Evolutionary conservation across 2,329 filamentous ascomycete genomes (phyloP).

Genomic region (Xylariales sp.): DNA sequence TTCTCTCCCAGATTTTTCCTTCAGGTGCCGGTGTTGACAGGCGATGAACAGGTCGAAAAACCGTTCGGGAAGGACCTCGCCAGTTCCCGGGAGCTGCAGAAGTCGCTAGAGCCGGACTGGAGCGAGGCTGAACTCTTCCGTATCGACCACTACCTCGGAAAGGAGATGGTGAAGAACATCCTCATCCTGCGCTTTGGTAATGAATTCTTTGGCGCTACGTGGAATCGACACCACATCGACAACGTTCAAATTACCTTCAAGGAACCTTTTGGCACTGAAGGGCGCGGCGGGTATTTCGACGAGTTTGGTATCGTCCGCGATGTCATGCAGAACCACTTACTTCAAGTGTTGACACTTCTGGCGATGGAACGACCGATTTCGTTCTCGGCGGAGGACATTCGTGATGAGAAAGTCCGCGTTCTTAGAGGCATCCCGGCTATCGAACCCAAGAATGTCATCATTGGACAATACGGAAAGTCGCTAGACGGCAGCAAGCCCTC

Average conservation of each 20-base stretch:
- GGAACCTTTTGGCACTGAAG: constrained; percentile 97
- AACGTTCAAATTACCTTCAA: constrained; percentile 99
- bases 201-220: constrained; percentile 96
- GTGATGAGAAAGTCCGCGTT: constrained; percentile 97
- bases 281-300: constrained; percentile 96
- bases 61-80: constrained; percentile 96
- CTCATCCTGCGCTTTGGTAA: constrained; percentile 97
- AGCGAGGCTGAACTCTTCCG: constrained; percentile 98
- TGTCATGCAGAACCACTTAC: constrained; percentile 99
- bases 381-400: constrained; percentile 96
- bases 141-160: constrained; percentile 98
- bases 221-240: constrained; percentile 99
- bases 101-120: constrained; percentile 95
- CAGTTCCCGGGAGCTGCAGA: constrained; percentile 91
- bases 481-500: constrained; percentile 93
- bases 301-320: constrained; percentile 99
- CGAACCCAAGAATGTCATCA: constrained; percentile 99
- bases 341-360: constrained; percentile 92
- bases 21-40: background rate
- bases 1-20: constrained; percentile 11
- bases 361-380: constrained; percentile 98
- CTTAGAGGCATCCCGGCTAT: constrained; percentile 89
- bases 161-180: constrained; percentile 99
- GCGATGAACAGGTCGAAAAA: constrained; percentile 76
- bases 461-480: constrained; percentile 96